Conservation (phyloP, 177 flowering plant species). For the Vitis hybrid region DNA sequence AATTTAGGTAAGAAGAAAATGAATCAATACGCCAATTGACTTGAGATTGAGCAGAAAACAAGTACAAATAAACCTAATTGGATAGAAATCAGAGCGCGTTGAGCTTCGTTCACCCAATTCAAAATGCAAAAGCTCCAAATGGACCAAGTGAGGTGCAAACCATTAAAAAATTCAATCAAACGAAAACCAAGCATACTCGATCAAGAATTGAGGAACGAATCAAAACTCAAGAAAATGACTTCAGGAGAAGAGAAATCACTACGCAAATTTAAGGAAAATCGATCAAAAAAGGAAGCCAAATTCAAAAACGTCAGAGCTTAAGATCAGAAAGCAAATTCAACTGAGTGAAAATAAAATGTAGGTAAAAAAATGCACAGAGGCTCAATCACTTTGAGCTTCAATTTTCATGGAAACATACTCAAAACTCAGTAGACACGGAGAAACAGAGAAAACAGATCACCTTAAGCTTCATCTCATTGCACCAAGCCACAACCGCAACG, state of each 20-base stretch:
- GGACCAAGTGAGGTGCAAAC: neutral
- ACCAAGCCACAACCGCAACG: constrained; percentile 29
- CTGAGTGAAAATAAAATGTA: neutral
- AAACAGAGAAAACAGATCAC: constrained; percentile 18
- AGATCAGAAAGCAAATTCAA: neutral
- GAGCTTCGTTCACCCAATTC: neutral
- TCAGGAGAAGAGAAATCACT: too few relatives aligned
- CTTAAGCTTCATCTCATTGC: constrained; percentile 34
- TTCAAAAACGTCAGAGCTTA: neutral
- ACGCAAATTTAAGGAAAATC: too few relatives aligned
- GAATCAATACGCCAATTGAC: too few relatives aligned
- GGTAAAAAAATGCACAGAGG: neutral
- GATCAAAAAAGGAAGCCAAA: too few relatives aligned
- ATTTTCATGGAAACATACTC: neutral
- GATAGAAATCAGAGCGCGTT: too few relatives aligned
- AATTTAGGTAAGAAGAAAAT: too few relatives aligned
- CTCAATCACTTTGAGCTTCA: too few relatives aligned
- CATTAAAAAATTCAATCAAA: too few relatives aligned
- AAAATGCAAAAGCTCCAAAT: neutral
- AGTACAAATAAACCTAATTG: neutral
- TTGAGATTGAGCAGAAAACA: neutral
- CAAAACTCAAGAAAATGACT: too few relatives aligned
- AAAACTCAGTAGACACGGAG: neutral
- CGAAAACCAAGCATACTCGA: too few relatives aligned
- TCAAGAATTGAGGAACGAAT: too few relatives aligned